phyloP scores from a whole-genome alignment of 768 basidiomycete genomes.

The Leccinum boreale region DNA sequence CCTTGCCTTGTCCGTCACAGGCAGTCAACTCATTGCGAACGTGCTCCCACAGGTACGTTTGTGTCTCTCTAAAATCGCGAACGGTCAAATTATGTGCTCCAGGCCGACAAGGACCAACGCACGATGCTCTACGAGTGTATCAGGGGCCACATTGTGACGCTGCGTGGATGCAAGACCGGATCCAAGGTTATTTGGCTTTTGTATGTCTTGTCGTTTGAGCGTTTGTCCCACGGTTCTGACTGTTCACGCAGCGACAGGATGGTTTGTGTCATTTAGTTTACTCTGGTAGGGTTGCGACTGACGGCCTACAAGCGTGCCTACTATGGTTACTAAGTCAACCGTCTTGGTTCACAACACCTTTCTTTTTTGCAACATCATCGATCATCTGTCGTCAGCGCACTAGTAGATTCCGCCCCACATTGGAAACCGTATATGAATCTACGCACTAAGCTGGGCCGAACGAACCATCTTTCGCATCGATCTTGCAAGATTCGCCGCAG shows the following conservation, averaged over 20 bases:
- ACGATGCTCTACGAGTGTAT: slow-evolving; percentile 82
- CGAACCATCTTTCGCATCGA: slow-evolving; percentile 28
- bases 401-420: slow-evolving; percentile 16
- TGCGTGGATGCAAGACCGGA: slow-evolving; percentile 89
- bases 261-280: slow-evolving; percentile 32
- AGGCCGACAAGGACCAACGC: slow-evolving; percentile 88
- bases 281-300: slow-evolving; percentile 11
- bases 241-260: slow-evolving; percentile 51
- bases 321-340: slow-evolving; percentile 49
- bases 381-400: slow-evolving; percentile 18
- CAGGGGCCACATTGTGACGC: slow-evolving; percentile 80
- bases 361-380: slow-evolving; percentile 22
- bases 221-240: slow-evolving; percentile 2
- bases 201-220: slow-evolving; percentile 30
- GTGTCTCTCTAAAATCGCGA: background rate
- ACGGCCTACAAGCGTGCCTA: slow-evolving; percentile 50
- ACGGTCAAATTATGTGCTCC: slow-evolving; percentile 6
- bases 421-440: slow-evolving; percentile 25
- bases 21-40: slow-evolving; percentile 82
- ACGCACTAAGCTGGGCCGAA: slow-evolving; percentile 20
- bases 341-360: slow-evolving; percentile 26
- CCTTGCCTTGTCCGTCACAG: slow-evolving; percentile 76
- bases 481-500: slow-evolving; percentile 26
- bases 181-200: slow-evolving; percentile 93
- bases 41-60: slow-evolving; percentile 68